Percentiles rank a stretch among this genome's conserved stretches.
phyloP scores from a whole-genome alignment of 148 eudicot genomes.

The Rhododendron henanense region DNA sequence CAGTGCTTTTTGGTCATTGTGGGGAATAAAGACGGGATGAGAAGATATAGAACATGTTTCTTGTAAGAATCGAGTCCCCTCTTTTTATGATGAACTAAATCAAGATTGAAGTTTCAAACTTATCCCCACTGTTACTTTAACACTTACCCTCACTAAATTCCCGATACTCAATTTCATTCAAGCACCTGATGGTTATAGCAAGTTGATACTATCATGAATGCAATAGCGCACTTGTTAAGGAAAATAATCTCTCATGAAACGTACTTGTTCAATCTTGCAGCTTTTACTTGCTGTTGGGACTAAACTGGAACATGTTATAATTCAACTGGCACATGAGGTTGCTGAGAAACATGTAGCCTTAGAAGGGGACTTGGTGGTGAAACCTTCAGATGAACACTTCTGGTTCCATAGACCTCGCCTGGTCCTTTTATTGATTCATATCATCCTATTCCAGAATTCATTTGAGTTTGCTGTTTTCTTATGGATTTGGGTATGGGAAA shows the following conservation, averaged over 20 bases:
- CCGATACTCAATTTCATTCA: not conserved
- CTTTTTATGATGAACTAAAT: not conserved
- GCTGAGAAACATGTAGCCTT: slow-evolving; percentile 5
- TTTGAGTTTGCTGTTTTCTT: slow-evolving; percentile 30
- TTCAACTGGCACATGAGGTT: slow-evolving; percentile 6
- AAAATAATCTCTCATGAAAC: not conserved
- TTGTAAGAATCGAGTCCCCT: not conserved
- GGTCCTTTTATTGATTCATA: slow-evolving; percentile 21
- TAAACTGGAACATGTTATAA: slow-evolving; percentile 3
- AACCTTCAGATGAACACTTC: slow-evolving; percentile 30
- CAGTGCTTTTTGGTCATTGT: not conserved
- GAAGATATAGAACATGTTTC: not conserved
- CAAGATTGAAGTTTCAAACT: not conserved
- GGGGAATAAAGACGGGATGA: not conserved
- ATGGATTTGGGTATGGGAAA: slow-evolving; percentile 17
- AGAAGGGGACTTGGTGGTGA: slow-evolving; percentile 1
- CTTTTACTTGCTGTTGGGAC: slow-evolving; percentile 6
- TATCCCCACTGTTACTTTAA: not conserved
- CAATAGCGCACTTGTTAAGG: not conserved
- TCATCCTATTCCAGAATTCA: slow-evolving; percentile 27
- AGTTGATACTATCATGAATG: not conserved
- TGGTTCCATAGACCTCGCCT: slow-evolving; percentile 28
- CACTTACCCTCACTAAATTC: not conserved
- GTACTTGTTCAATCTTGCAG: not conserved
- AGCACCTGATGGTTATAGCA: not conserved